A percentile compares a stretch with the other conserved stretches of the same genome.
Evolutionary conservation across 1,284 basidiomycete species (phyloP).

Genomic region (Ceratobasidium theobromae): DNA sequence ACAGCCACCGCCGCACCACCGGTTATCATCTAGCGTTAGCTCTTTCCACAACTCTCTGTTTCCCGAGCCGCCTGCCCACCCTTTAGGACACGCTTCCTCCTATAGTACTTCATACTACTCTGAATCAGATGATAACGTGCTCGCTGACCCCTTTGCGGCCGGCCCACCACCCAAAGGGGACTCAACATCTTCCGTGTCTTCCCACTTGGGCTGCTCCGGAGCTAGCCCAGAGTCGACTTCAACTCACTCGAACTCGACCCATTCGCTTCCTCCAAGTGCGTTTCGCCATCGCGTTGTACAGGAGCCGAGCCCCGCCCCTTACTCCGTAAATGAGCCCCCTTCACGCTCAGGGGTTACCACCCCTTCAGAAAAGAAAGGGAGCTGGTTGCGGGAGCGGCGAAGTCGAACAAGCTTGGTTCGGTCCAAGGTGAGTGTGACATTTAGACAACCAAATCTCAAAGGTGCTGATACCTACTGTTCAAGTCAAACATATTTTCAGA

Average conservation of each 20-base stretch:
- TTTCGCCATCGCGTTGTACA: neutral
- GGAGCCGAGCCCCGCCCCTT: neutral
- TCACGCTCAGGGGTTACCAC: neutral
- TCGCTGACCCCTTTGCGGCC: conserved; percentile 25
- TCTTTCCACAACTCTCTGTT: neutral
- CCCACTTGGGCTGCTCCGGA: too few species aligned
- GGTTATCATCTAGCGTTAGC: neutral
- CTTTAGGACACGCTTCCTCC: neutral
- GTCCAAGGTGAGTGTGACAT: neutral
- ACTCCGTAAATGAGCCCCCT: neutral
- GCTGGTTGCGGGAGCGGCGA: conserved; percentile 23
- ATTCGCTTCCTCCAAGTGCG: neutral
- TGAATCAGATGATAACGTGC: conserved; percentile 14
- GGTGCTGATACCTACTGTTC: neutral
- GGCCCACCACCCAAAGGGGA: neutral
- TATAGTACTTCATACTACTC: conserved; percentile 17
- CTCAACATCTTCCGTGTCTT: neutral
- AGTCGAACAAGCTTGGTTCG: conserved; percentile 17
- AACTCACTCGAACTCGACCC: neutral
- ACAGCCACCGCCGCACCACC: neutral
- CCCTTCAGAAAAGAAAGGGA: neutral
- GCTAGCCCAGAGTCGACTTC: too few species aligned
- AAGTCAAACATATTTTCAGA: neutral
- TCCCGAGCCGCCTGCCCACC: neutral
- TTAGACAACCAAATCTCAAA: neutral